Evolutionary conservation across 2,329 filamentous ascomycete species (phyloP).

Genomic region (Neonectria hederae): DNA sequence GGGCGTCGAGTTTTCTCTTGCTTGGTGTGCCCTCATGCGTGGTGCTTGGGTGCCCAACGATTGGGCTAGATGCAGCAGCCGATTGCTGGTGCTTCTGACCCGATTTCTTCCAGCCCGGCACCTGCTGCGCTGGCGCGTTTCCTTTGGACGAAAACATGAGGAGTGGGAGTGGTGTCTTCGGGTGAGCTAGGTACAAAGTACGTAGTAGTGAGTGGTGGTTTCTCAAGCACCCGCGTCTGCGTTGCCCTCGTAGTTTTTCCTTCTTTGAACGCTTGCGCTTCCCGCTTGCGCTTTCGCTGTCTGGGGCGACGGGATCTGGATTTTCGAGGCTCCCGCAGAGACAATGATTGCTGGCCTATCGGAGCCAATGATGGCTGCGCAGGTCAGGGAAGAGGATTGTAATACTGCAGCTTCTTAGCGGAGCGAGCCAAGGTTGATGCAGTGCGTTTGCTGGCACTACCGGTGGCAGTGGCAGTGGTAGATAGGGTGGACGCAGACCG

Average conservation of each 20-base stretch:
- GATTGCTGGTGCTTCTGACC: constrained; percentile 68
- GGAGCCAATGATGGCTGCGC: constrained; percentile 21
- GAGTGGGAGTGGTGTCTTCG: constrained; percentile 32
- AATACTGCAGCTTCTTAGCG: constrained; percentile 34
- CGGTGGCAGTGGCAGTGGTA: not conserved
- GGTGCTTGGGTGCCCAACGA: constrained; percentile 52
- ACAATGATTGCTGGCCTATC: constrained; percentile 21
- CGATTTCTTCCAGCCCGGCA: constrained; percentile 70
- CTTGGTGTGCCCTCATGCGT: constrained; percentile 41
- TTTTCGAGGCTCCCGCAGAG: constrained; percentile 33
- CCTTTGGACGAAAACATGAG: constrained; percentile 56
- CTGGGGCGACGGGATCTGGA: constrained; percentile 23
- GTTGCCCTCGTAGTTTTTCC: constrained; percentile 27
- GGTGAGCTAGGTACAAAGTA: constrained; percentile 12
- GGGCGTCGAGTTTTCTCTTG: constrained; percentile 54
- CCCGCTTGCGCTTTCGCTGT: constrained; percentile 13
- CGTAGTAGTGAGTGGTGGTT: constrained; percentile 1
- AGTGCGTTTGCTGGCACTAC: constrained; percentile 31
- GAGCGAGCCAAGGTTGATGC: constrained; percentile 34
- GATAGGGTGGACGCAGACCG: constrained; percentile 21
- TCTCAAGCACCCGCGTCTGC: constrained; percentile 13
- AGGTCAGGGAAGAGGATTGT: constrained; percentile 21
- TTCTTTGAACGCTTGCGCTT: constrained; percentile 29
- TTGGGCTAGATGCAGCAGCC: constrained; percentile 44
- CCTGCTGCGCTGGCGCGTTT: constrained; percentile 56